Evolutionary conservation across 2,329 filamentous ascomycete genomes (phyloP), one percentile per base, ranked within the genome.

Genomic region (Arthrobotrys musiformis): DNA sequence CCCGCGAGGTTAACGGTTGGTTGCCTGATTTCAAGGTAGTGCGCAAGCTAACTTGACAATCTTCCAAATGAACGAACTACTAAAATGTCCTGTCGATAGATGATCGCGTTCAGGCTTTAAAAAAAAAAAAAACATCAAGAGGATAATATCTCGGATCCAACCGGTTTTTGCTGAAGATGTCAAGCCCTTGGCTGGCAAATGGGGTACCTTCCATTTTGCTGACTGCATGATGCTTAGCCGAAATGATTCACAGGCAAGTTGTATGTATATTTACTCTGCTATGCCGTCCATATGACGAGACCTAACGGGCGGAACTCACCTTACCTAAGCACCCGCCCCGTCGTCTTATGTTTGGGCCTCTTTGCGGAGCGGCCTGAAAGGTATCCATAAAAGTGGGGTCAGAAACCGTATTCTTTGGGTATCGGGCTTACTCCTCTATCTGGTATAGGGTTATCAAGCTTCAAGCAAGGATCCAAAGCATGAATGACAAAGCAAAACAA

Each of bases 361-460:
- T 40, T 24, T 15, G 54, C 54, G 33, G 54, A 40, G 54, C 54
- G 54, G 54, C 30, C 17, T 58, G 26, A 33, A 8, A 56, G 26
- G 15, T 33, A 56, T 35, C 50, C 54, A 19, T 13, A 58, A 33
- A 40, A 24, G 54, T 58, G 54, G 54, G 33, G 30, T 26, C 54
- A 33, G 52, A 9, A 58, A 4, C 22, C 37, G 30, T n/a, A 17
- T n/a, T 40, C 2, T 37, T 58, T 40, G n/a, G 28, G 17, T 4
- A 58, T 58, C 54, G 54, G 30, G 54, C 54, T 58, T 58, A 58
- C 54, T 58, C 54, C 54, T 58, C 54, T 19, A 40, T 58, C 33
- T n/a, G 30, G 54, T n/a, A 24, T 40, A 58, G 54, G 48, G 50
- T 56, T 19, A 56, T 13, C 28, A 35, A 35, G 50, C 30, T 35